Conservation (phyloP, 2,329 filamentous ascomycete species). For the Penicillium sp. region DNA sequence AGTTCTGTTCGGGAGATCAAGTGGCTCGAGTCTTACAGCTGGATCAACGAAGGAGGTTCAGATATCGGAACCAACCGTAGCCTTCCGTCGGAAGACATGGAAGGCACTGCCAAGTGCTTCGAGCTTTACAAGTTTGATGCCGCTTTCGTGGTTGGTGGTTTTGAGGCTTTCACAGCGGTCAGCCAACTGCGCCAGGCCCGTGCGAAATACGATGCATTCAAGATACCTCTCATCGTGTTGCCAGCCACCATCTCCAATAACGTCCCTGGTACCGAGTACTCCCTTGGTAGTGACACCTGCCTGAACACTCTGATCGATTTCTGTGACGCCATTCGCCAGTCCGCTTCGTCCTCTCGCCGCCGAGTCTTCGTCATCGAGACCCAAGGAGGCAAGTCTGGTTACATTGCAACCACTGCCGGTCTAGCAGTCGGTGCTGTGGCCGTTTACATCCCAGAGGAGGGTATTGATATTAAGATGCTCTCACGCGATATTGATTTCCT, state of each 20-base stretch:
- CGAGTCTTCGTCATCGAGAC: slow-evolving; percentile 98
- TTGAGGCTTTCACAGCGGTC: slow-evolving; percentile 92
- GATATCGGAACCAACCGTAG: slow-evolving; percentile 98
- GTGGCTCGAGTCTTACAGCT: slow-evolving; percentile 92
- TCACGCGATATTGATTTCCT: slow-evolving; percentile 86
- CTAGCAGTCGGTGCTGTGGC: slow-evolving; percentile 88
- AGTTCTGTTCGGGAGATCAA: slow-evolving; percentile 81
- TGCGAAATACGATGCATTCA: slow-evolving; percentile 75
- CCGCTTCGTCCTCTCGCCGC: slow-evolving; percentile 86
- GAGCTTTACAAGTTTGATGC: slow-evolving; percentile 86
- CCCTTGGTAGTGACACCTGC: slow-evolving; percentile 92
- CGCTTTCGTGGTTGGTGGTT: slow-evolving; percentile 88
- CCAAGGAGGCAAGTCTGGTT: slow-evolving; percentile 90
- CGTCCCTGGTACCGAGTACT: slow-evolving; percentile 96
- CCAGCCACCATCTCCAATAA: slow-evolving; percentile 99
- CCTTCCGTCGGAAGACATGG: slow-evolving; percentile 83
- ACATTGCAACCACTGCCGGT: slow-evolving; percentile 86
- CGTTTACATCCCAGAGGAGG: slow-evolving; percentile 96
- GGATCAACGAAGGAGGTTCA: slow-evolving; percentile 94
- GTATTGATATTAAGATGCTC: slow-evolving; percentile 90
- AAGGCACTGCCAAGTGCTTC: slow-evolving; percentile 77
- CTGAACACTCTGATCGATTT: slow-evolving; percentile 92
- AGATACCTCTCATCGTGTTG: slow-evolving; percentile 86
- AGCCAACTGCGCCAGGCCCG: slow-evolving; percentile 82
- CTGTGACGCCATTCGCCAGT: slow-evolving; percentile 97